phyloP scores from a whole-genome alignment of 768 basidiomycete species.

The Serendipita sp. region DNA sequence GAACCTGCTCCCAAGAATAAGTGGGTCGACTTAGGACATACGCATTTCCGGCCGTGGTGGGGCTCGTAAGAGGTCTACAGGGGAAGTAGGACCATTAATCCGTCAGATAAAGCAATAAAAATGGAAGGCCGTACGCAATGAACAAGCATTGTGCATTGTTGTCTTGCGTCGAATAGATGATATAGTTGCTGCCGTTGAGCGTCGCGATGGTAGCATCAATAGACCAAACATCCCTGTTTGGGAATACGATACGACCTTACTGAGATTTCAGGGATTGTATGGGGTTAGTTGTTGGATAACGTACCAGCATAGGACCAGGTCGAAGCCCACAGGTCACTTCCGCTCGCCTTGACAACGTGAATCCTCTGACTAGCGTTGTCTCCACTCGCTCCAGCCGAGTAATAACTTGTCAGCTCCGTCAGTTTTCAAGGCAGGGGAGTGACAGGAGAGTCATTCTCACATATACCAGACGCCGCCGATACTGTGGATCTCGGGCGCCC shows the following conservation, averaged over 20 bases:
- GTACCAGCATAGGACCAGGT: conserved; percentile 1
- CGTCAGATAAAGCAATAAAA: neutral
- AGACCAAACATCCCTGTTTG: conserved; percentile 4
- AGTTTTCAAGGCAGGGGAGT: neutral
- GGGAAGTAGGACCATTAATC: neutral
- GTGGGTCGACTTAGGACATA: too few species aligned
- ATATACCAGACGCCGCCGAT: conserved; percentile 4
- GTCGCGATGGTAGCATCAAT: conserved; percentile 2
- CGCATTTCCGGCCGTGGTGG: too few species aligned
- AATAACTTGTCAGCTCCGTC: neutral
- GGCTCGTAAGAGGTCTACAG: neutral
- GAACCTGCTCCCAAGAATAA: too few species aligned
- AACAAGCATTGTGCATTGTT: conserved; percentile 5
- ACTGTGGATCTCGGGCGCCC: conserved; percentile 8
- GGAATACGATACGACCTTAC: neutral
- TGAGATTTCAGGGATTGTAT: neutral
- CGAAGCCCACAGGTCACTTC: conserved; percentile 5
- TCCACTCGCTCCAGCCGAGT: neutral
- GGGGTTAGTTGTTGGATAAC: neutral
- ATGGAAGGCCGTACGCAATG: conserved; percentile 3
- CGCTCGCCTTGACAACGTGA: neutral
- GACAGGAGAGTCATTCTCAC: neutral
- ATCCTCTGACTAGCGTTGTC: conserved; percentile 3
- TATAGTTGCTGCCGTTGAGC: conserved; percentile 1
- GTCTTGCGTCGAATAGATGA: conserved; percentile 6